Conservation (phyloP, 805 yeast species). For the Komagataella phaffii region DNA sequence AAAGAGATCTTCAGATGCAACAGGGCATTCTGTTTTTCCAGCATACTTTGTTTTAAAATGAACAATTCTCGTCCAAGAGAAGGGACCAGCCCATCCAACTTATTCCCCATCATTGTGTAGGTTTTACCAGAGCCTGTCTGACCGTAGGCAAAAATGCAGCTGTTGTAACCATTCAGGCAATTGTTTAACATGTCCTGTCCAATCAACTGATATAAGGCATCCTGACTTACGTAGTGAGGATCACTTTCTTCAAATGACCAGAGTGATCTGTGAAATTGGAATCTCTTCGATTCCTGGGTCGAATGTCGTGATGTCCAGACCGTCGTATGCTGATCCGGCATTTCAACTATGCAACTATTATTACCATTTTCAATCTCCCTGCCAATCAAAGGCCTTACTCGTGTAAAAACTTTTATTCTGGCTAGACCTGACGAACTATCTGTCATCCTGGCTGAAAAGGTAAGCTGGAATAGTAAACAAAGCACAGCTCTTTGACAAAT, state of each 20-base stretch:
- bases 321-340: slow-evolving; percentile 16
- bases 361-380: slow-evolving; percentile 12
- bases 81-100: slow-evolving; percentile 51
- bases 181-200: slow-evolving; percentile 52
- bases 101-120: slow-evolving; percentile 59
- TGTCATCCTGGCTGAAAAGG: background rate
- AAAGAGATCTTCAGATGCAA: slow-evolving; percentile 41
- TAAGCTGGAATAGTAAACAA: background rate
- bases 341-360: slow-evolving; percentile 13
- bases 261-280: slow-evolving; percentile 38
- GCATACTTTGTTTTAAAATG: slow-evolving; percentile 21
- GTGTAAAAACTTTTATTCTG: slow-evolving; percentile 30
- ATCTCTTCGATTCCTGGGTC: slow-evolving; percentile 14
- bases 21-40: slow-evolving; percentile 18
- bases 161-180: slow-evolving; percentile 44
- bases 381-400: slow-evolving; percentile 32
- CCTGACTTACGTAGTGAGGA: slow-evolving; percentile 31
- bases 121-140: slow-evolving; percentile 81
- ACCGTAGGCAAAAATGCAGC: slow-evolving; percentile 40
- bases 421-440: background rate
- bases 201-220: slow-evolving; percentile 31
- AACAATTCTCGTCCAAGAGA: slow-evolving; percentile 41
- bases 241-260: slow-evolving; percentile 27
- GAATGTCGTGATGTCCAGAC: slow-evolving; percentile 3
- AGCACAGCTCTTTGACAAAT: background rate